Evolutionary conservation across 176 grass and related monocot species (phyloP).

Genomic region (Oryza meyeriana): DNA sequence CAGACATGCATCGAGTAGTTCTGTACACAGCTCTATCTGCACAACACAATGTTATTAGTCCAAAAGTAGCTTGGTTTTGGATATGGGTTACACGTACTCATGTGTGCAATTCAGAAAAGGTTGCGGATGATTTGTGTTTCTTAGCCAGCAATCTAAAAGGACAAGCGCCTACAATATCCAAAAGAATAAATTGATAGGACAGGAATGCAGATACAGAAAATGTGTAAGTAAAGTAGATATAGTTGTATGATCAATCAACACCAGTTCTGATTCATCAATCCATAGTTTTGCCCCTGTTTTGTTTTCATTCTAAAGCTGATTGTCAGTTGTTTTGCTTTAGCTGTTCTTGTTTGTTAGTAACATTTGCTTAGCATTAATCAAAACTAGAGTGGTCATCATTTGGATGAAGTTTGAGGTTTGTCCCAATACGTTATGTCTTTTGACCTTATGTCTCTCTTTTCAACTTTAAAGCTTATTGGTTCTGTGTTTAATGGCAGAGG

Average conservation of each 20-base stretch:
- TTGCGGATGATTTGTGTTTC: slow-evolving; percentile 10
- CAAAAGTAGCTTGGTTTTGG: slow-evolving; percentile 14
- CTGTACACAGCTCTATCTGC: not conserved
- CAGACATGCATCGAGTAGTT: not conserved
- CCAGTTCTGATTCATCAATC: not conserved
- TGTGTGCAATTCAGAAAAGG: slow-evolving; percentile 14
- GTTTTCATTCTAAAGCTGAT: not conserved
- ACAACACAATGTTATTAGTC: not conserved
- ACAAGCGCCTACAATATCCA: not conserved
- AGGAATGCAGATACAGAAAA: slow-evolving; percentile 8
- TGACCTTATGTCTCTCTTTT: no score
- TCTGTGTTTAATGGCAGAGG: no score
- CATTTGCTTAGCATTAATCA: not conserved
- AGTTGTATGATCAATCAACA: no score
- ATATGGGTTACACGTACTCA: slow-evolving; percentile 32
- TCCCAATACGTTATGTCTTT: no score
- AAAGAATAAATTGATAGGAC: slow-evolving; percentile 15
- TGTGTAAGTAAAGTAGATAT: not conserved
- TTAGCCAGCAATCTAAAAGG: slow-evolving; percentile 28
- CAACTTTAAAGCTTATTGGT: no score
- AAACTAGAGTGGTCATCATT: no score
- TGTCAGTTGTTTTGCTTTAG: not conserved
- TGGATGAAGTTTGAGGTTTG: no score
- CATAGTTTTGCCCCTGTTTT: not conserved
- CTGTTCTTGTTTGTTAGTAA: not conserved